These are phyloP conservation scores for Crithidia expoeki DNA, from an alignment of 208 protist genomes.

Conservation along the genomic window DNA sequence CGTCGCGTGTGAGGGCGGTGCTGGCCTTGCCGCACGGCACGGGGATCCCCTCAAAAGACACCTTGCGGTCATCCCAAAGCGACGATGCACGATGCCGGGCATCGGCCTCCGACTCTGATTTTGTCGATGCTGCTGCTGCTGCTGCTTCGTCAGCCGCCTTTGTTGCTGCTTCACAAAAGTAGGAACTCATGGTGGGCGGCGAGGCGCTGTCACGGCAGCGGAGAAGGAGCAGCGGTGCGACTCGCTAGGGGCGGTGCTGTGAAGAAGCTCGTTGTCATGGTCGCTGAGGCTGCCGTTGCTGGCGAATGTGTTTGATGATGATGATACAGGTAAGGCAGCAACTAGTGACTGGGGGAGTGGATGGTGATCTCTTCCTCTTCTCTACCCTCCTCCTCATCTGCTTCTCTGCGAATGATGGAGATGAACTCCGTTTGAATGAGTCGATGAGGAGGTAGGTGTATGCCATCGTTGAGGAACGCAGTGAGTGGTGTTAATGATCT, in stretches of 20 bases:
- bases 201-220: conserved; percentile 10
- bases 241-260: not conserved
- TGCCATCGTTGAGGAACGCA: not conserved
- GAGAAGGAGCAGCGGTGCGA: conserved; percentile 11
- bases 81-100: not conserved
- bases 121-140: not conserved
- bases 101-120: not conserved
- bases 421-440: not conserved
- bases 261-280: not conserved
- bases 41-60: not conserved
- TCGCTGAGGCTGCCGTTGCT: not conserved
- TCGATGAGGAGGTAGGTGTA: not conserved
- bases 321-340: too few species aligned
- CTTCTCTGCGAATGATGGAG: not conserved
- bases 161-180: not conserved
- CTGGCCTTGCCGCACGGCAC: not conserved
- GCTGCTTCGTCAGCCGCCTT: not conserved
- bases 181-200: conserved; percentile 19
- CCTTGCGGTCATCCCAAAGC: too few species aligned
- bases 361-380: not conserved
- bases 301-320: too few species aligned
- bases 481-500: not conserved
- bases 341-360: too few species aligned
- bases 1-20: not conserved
- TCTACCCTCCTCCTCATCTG: not conserved